Evolutionary conservation across 2,329 filamentous ascomycete genomes (phyloP).

Genomic region (Ophiostoma montium): DNA sequence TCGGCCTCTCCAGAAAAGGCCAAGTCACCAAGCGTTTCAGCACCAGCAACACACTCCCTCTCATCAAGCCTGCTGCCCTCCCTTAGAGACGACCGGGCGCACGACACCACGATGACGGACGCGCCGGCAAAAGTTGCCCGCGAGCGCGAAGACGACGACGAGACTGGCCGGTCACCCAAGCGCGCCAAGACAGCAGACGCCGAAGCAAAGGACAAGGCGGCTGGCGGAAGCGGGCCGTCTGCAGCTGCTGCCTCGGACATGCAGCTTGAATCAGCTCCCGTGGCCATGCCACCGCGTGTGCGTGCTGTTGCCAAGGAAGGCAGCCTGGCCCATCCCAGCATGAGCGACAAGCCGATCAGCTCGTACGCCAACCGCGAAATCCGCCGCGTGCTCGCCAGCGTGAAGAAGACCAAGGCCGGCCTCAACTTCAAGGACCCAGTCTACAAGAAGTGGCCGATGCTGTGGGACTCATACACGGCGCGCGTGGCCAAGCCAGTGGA

Average conservation of each 20-base stretch:
- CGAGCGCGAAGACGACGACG: conserved; percentile 61
- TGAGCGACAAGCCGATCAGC: conserved; percentile 39
- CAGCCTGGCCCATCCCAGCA: conserved; percentile 27
- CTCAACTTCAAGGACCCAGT: conserved; percentile 66
- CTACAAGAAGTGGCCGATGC: conserved; percentile 55
- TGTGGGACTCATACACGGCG: conserved; percentile 60
- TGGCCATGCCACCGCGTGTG: conserved; percentile 15
- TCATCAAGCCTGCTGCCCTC: conserved; percentile 12
- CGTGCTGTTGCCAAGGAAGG: conserved; percentile 22
- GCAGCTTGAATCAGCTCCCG: conserved; percentile 15
- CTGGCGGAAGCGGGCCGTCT: neutral
- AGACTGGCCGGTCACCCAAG: conserved; percentile 58
- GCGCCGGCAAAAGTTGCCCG: conserved; percentile 50
- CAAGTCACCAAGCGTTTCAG: neutral
- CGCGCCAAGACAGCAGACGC: conserved; percentile 51
- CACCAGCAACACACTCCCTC: neutral
- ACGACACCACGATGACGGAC: conserved; percentile 25
- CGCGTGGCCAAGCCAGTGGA: conserved; percentile 70
- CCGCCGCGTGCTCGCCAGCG: conserved; percentile 50
- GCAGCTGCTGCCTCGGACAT: conserved; percentile 7
- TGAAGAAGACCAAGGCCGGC: conserved; percentile 80
- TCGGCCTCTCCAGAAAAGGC: conserved; percentile 2
- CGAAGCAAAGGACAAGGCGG: conserved; percentile 3
- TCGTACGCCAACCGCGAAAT: conserved; percentile 46
- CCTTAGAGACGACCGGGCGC: conserved; percentile 19